Evolutionary conservation across 78 protist genomes (phyloP), one percentile per base, ranked within the genome.

Genomic region (Protostelium mycophagum): DNA sequence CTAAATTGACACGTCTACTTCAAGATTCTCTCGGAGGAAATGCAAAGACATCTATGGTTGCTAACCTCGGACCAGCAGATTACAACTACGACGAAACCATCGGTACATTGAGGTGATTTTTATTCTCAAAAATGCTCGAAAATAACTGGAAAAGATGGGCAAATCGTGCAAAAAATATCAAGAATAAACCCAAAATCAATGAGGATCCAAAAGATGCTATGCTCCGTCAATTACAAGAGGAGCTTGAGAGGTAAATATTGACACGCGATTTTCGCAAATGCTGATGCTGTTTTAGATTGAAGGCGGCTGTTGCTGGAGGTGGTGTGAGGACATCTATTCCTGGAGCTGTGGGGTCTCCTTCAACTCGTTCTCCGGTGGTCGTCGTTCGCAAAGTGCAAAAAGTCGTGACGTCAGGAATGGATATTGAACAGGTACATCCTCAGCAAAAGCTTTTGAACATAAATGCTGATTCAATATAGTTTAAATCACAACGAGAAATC

Each of bases 1-100:
- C 95, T 37, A 94, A 95, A 84, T 51, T 96, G 31, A 96, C 98
- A 35, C 91, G 96, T 63, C 93, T 97, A 5, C 86, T 96, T 28
- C 96, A 95, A 86, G 86, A 86, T 28, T 89, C 97, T 38, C 94
- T 96, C 25, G 98, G 98, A 34, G 98, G 98, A 83, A 95, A 94
- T 39, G 90, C 96, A 84, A 93, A 93, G 88, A 93, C 96, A 16
- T 63, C 92, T 5, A 86, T 86, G 88, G 35, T 94, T 25, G 87
- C 90, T 37, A 94, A 96, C 9, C 73, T 95, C 84, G 94, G 95
- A 0, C 96, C 97, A 34, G 94, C 96, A 36, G 37, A 36, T 34
- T n/a, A 84, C n/a, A 92, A 95, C 92, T 38, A 51, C 85, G 92
- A 88, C 36, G 96, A 96, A 85, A 94, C 95, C 0, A 5, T 92